Percentiles rank a stretch among this genome's conserved stretches.
Conservation (phyloP, 805 yeast genomes). For the Ogataea degrootiae region DNA sequence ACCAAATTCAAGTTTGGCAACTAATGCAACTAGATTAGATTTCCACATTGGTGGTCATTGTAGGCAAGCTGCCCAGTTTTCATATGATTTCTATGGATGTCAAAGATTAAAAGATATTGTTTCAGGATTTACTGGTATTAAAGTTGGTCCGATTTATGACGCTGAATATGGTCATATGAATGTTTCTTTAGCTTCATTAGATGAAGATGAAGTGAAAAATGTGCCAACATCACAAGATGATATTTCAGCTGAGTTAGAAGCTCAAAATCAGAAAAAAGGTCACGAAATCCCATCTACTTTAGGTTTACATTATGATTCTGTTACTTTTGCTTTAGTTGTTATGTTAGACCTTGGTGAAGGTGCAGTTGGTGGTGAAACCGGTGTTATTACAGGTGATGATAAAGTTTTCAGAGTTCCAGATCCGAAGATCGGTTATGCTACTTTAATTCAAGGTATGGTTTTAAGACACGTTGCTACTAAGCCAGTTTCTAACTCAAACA, state of each 20-base stretch:
- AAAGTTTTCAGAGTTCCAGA: constrained; percentile 29
- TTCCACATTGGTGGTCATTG: constrained; percentile 45
- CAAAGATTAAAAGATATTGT: constrained; percentile 45
- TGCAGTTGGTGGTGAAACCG: constrained; percentile 50
- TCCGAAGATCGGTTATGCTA: constrained; percentile 41
- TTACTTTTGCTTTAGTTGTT: constrained; percentile 44
- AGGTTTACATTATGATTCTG: constrained; percentile 44
- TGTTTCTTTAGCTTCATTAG: constrained; percentile 33
- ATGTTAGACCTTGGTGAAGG: constrained; percentile 43
- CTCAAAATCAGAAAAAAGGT: constrained; percentile 21
- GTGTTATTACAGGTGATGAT: constrained; percentile 39
- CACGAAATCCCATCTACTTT: constrained; percentile 39
- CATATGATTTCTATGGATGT: constrained; percentile 45
- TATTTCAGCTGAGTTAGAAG: constrained; percentile 9
- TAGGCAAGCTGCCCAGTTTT: constrained; percentile 37
- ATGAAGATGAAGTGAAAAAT: constrained; percentile 13
- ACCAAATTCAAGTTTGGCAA: constrained; percentile 23
- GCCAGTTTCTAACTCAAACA: constrained; percentile 33
- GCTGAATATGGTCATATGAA: constrained; percentile 50
- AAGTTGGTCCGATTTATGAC: constrained; percentile 41
- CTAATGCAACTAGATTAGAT: constrained; percentile 34
- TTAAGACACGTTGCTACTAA: constrained; percentile 43
- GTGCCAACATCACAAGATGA: constrained; percentile 13
- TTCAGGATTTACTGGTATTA: constrained; percentile 45
- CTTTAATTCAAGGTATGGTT: constrained; percentile 43